Conservation (phyloP, 257 asterid species). For the Eucommia ulmoides region DNA sequence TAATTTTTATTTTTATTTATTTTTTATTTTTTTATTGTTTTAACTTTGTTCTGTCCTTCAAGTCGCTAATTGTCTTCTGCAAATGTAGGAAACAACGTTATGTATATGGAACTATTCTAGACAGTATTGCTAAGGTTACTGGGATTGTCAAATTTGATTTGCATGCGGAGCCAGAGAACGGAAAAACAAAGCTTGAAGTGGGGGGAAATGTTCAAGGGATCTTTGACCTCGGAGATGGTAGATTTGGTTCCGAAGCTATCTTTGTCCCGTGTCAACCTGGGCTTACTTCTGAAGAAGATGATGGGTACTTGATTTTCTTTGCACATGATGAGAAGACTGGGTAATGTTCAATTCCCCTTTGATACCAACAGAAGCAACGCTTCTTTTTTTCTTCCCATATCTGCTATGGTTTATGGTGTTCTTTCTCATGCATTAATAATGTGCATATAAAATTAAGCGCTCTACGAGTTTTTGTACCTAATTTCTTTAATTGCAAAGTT, state of each 20-base stretch:
- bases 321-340: constrained; percentile 77
- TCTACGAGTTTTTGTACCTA: no score
- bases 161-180: constrained; percentile 67
- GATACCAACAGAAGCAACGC: no score
- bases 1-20: no score
- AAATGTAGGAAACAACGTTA: constrained; percentile 73
- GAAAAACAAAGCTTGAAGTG: constrained; percentile 75
- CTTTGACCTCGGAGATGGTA: constrained; percentile 76
- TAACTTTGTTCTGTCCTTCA: no score
- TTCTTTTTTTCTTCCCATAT: no score
- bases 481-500: no score
- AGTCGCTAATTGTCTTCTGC: not conserved
- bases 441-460: no score
- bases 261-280: constrained; percentile 77
- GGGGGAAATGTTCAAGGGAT: constrained; percentile 86
- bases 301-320: constrained; percentile 94
- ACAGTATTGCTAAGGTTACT: constrained; percentile 74
- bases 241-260: constrained; percentile 92
- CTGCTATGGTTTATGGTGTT: no score
- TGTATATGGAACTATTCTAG: constrained; percentile 75
- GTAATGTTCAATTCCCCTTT: no score
- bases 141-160: constrained; percentile 87
- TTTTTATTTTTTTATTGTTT: no score
- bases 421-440: no score
- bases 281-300: constrained; percentile 71